phyloP scores from a whole-genome alignment of 2,329 filamentous ascomycete species.

The Aspergillus ochraceus region DNA sequence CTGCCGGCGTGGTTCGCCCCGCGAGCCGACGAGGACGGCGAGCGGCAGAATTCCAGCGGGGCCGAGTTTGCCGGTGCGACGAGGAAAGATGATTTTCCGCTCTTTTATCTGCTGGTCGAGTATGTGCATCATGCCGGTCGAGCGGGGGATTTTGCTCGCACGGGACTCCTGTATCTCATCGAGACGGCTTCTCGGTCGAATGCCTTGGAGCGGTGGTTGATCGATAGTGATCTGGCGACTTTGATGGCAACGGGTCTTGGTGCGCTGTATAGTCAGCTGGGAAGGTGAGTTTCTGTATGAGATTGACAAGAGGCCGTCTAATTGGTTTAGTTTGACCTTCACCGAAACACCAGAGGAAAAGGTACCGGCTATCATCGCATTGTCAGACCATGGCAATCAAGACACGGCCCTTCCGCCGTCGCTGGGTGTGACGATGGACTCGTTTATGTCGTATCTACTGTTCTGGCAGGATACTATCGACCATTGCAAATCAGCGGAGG shows the following conservation, averaged over 20 bases:
- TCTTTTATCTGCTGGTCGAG: slow-evolving; percentile 94
- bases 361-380: slow-evolving; percentile 77
- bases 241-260: slow-evolving; percentile 95
- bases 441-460: slow-evolving; percentile 88
- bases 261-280: slow-evolving; percentile 69
- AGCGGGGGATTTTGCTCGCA: slow-evolving; percentile 92
- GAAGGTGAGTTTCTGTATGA: slow-evolving; percentile 46
- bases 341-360: slow-evolving; percentile 64
- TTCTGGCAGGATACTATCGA: slow-evolving; percentile 99
- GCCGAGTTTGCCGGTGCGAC: slow-evolving; percentile 79
- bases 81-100: slow-evolving; percentile 87
- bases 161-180: slow-evolving; percentile 91
- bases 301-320: slow-evolving; percentile 11
- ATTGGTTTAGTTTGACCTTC: slow-evolving; percentile 70
- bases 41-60: slow-evolving; percentile 48
- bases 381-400: slow-evolving; percentile 82
- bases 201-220: slow-evolving; percentile 89
- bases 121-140: slow-evolving; percentile 95
- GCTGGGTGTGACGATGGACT: slow-evolving; percentile 83
- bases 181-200: slow-evolving; percentile 84
- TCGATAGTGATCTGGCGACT: slow-evolving; percentile 93
- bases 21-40: slow-evolving; percentile 42
- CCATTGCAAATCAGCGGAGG: slow-evolving; percentile 87
- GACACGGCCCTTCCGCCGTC: slow-evolving; percentile 74
- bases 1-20: slow-evolving; percentile 88